Base-by-base conservation (phyloP, 1,139 yeast species). In the Tardiomyces digboiensis region DNA sequence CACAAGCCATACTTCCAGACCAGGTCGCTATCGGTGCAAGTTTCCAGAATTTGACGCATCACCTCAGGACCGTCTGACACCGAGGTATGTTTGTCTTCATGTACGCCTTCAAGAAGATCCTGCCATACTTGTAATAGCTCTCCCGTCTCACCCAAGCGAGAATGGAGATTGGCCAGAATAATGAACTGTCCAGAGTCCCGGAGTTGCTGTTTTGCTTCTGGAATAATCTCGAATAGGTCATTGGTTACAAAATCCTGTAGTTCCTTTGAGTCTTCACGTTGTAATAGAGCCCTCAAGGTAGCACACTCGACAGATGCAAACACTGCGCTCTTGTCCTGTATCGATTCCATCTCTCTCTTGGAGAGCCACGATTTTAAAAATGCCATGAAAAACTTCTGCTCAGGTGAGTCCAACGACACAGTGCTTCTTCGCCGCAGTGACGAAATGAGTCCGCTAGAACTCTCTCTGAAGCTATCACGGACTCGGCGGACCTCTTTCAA, bases 1-100 rank as follows among this genome's bases (percentile, higher is more conserved):
- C 78, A 73, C 36, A 68, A 51, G 2, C 73, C 71, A 48, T 69
- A 66, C 21, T 64, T 60, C 70, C 72, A 68, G 6, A 74, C 61
- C 16, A 67, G 46, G 1, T 57, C 61, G 38, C 60, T 62, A 39
- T 67, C 66, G 3, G 53, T 45, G 39, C 68, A 61, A 7, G 61
- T 52, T 2, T 58, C 49, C 8, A 70, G 53, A 39, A 68, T 52
- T 29, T 65, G 68, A n/a, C 62, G 54, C 47, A 65, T 54, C 39
- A 55, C 57, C 2, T 64, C 52, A 19, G 51, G 56, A 16, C 54
- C 59, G 29, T 52, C 41, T 8, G 5, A 10, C 7, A 33, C 8
- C 19, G 37, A 19, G 4, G 19, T 26, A 8, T 26, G 33, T 5
- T n/a, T 5, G 14, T 26, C 33, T 5, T 16, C 16, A 4, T 5